Evolutionary conservation across 306 rosid genomes (phyloP).

Genomic region (Canavalia gladiata): DNA sequence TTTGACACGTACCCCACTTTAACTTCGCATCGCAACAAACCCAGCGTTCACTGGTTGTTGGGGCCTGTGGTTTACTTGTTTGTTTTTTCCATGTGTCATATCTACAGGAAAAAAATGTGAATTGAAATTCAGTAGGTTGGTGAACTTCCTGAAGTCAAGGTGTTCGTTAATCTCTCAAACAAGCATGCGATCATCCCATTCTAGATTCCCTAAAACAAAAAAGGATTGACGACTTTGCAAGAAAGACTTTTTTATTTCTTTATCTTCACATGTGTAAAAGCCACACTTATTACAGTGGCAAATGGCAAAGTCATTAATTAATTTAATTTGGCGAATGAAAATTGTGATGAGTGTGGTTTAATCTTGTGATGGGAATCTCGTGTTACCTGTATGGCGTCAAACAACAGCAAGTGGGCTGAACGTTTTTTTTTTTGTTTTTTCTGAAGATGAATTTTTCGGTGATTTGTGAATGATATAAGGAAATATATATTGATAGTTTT

Average conservation of each 20-base stretch:
- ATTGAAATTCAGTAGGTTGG: conserved; percentile 37
- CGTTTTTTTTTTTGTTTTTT: background rate
- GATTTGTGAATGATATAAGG: too few species aligned
- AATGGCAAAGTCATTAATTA: conserved; percentile 2
- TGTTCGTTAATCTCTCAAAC: background rate
- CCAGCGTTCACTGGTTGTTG: background rate
- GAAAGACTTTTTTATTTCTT: background rate
- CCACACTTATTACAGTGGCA: background rate
- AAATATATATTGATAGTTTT: too few species aligned
- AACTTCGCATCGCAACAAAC: conserved; percentile 7
- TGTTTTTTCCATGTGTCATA: background rate
- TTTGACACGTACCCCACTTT: conserved; percentile 21
- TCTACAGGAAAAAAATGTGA: conserved; percentile 26
- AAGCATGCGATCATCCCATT: conserved; percentile 19
- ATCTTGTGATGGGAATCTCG: background rate
- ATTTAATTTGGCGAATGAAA: conserved; percentile 31
- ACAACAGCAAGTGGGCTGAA: conserved; percentile 21
- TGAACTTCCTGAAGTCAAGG: conserved; percentile 22
- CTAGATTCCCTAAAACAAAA: background rate
- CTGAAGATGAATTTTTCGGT: too few species aligned
- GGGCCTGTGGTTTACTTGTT: background rate
- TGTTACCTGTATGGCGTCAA: conserved; percentile 21
- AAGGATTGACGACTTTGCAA: background rate
- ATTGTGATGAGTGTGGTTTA: background rate
- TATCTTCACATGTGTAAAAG: background rate